phyloP scores from a whole-genome alignment of 2,329 filamentous ascomycete genomes.

The Didymella exigua region DNA sequence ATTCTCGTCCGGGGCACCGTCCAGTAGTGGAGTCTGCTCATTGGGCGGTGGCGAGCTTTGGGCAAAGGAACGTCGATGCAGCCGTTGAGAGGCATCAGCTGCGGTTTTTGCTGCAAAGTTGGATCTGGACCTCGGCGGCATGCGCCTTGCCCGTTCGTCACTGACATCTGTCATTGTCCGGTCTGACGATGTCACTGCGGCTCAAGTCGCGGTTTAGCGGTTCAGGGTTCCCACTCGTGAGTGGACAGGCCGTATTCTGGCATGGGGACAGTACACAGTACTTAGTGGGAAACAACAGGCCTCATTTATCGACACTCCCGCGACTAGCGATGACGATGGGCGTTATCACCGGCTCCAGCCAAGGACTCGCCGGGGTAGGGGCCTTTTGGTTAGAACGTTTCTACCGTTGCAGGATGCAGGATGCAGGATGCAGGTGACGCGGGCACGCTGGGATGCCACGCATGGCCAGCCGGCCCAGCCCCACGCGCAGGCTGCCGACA shows the following conservation, averaged over 20 bases:
- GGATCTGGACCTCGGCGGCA: slow-evolving; percentile 43
- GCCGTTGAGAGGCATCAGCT: slow-evolving; percentile 52
- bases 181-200: slow-evolving; percentile 10
- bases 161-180: slow-evolving; percentile 36
- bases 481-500: neutral
- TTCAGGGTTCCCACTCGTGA: slow-evolving; percentile 20
- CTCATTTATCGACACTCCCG: slow-evolving; percentile 1
- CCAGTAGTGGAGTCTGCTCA: slow-evolving; percentile 45
- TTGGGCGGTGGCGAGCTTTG: slow-evolving; percentile 35
- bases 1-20: slow-evolving; percentile 4
- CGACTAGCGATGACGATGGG: slow-evolving; percentile 22
- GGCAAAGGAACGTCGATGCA: slow-evolving; percentile 49
- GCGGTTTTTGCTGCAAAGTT: slow-evolving; percentile 55
- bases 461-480: neutral
- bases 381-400: slow-evolving; percentile 26
- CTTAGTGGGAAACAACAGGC: neutral
- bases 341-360: slow-evolving; percentile 14
- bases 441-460: slow-evolving; percentile 2
- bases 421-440: slow-evolving; percentile 12
- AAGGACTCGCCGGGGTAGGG: slow-evolving; percentile 11
- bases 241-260: slow-evolving; percentile 13
- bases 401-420: slow-evolving; percentile 15
- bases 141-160: slow-evolving; percentile 29
- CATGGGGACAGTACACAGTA: neutral
- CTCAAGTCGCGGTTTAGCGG: slow-evolving; percentile 22